Evolutionary conservation across 768 basidiomycete species (phyloP), one percentile per base, ranked within the genome.

Genomic region (Naganishia kalamii): DNA sequence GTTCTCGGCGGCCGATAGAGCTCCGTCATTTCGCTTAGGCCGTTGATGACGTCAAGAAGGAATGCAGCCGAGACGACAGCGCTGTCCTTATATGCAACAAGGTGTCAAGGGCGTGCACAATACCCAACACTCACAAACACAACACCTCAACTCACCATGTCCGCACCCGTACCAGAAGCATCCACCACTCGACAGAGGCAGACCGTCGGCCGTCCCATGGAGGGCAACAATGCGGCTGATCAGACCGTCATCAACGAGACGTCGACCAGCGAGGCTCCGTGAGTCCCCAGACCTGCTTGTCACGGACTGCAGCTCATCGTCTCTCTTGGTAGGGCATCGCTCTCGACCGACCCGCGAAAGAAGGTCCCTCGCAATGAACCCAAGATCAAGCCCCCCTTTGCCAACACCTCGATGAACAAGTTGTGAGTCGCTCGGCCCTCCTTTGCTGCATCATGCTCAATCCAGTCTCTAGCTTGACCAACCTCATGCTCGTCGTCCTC

Each of bases 321-420:
- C 23, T 37, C 23, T 27, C 12, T 40, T 21, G 5, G 35, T 65
- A 75, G 74, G 5, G 70, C 76, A 11, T 77, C 76, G 8, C 63
- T 77, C 21, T 69, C 69, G 11, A 46, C 67, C 8, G 69, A 72
- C 57, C 69, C 74, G 13, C 62, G 43, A 35, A 77, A 77, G 62
- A 72, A 72, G 48, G 72, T 74, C 27, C 65, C 67, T 12, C 25
- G 71, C 35, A 71, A 72, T 43, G 71, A 72, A 61, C 74, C 76
- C 4, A 13, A 63, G 21, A 72, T 77, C 49, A 75, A 77, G 44
- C 76, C 76, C 12, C 75, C 75, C 30, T 74, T 77, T 57, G 68
- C 67, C 41, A 71, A 77, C 54, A 64, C 69, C 61, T 62, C 70
- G 21, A 76, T 77, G 75, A 72, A 72, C 71, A 72, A 66, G 52